These are phyloP conservation scores for Durusdinium trenchii DNA, from an alignment of 73 alveolate genomes.

Conservation along the genomic window DNA sequence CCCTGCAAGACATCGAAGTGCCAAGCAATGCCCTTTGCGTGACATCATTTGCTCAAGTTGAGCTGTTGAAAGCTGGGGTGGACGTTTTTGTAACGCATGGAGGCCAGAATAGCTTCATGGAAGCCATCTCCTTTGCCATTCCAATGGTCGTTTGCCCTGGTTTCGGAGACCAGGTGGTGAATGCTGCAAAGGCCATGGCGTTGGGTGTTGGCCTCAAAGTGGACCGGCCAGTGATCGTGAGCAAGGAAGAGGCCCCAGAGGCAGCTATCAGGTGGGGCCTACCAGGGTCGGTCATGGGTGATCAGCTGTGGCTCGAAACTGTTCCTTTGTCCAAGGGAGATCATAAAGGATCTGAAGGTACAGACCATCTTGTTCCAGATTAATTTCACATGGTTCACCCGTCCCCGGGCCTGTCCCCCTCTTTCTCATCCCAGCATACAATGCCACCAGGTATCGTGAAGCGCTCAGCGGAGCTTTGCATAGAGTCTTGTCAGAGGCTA, in stretches of 20 bases:
- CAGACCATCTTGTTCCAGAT: neutral
- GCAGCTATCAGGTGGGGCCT: neutral
- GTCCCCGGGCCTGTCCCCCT: neutral
- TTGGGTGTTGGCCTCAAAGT: conserved; percentile 86
- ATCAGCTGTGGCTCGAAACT: neutral
- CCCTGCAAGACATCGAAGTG: conserved; percentile 40
- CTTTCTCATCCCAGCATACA: neutral
- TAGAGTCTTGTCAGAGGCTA: neutral
- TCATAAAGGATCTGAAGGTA: neutral
- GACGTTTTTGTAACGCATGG: conserved; percentile 92
- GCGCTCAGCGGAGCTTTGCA: conserved; percentile 24
- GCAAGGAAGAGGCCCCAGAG: neutral
- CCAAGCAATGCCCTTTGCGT: conserved; percentile 57
- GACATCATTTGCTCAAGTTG: conserved; percentile 72
- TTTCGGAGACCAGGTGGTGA: conserved; percentile 87
- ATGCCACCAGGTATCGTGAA: neutral
- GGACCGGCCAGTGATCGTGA: conserved; percentile 65
- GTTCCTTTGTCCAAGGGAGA: neutral
- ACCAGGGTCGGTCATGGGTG: neutral
- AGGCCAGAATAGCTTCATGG: conserved; percentile 83
- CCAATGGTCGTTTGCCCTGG: conserved; percentile 89
- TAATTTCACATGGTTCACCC: too few species aligned
- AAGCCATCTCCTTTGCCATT: conserved; percentile 34
- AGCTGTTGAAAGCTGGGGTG: conserved; percentile 48
- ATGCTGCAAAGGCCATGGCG: conserved; percentile 42